Conservation (phyloP, 805 yeast species). For the Scheffersomyces lignosus region DNA sequence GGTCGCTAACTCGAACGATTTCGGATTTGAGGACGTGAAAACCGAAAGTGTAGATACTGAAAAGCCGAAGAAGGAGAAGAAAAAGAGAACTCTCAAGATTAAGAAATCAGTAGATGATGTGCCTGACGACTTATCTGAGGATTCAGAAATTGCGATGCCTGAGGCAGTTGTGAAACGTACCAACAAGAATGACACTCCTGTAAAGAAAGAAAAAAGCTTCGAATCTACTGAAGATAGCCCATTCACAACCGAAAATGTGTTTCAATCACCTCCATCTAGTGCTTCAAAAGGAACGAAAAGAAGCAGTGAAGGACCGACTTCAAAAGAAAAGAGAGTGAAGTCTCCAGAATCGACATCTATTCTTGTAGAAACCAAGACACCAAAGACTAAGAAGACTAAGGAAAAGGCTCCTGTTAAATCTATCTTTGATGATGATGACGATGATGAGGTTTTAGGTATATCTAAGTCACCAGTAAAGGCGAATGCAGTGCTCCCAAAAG, state of each 20-base stretch:
- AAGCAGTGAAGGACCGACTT: constrained; percentile 4
- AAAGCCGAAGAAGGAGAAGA: constrained; percentile 2
- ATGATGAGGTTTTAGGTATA: constrained; percentile 1
- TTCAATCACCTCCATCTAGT: constrained; percentile 29
- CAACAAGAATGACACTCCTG: neutral
- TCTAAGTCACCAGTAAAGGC: neutral
- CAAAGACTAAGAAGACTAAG: constrained; percentile 10
- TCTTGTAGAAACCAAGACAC: neutral
- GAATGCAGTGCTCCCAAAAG: neutral
- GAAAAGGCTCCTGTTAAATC: too few relatives aligned
- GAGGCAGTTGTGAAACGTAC: neutral
- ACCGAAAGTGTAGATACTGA: neutral
- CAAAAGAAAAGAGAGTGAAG: constrained; percentile 3
- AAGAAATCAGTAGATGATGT: constrained; percentile 4
- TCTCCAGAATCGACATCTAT: neutral
- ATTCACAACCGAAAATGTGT: constrained; percentile 35
- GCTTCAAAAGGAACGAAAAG: constrained; percentile 9
- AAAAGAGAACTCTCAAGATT: neutral
- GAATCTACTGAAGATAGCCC: constrained; percentile 7
- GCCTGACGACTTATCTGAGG: neutral
- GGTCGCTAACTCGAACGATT: constrained; percentile 15
- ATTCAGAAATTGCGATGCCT: neutral
- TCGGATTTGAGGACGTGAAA: constrained; percentile 14
- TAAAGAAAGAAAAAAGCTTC: neutral
- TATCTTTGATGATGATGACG: constrained; percentile 1